phyloP scores from a whole-genome alignment of 371 early-diverging fungal species.

The Mortierella sp. region DNA sequence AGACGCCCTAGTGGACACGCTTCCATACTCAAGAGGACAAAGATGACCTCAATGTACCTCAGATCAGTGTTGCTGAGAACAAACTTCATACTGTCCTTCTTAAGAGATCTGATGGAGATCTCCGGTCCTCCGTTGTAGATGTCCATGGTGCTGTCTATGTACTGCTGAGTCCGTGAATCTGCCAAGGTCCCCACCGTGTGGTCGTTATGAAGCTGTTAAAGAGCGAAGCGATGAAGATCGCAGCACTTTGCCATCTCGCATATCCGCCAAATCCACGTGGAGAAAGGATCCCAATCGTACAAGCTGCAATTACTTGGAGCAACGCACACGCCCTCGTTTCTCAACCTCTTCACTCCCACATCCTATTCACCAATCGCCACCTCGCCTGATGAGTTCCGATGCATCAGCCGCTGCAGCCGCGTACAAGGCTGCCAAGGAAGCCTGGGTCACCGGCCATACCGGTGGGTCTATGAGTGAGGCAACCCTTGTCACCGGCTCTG shows the following conservation, averaged over 20 bases:
- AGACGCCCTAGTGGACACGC: too few species aligned
- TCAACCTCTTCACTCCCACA: not conserved
- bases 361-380: not conserved
- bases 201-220: too few species aligned
- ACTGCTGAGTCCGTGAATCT: not conserved
- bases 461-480: constrained; percentile 78
- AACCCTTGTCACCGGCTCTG: constrained; percentile 60
- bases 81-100: constrained; percentile 76
- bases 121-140: constrained; percentile 68
- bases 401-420: constrained; percentile 32
- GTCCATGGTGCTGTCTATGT: constrained; percentile 29
- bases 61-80: constrained; percentile 82
- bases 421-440: constrained; percentile 73
- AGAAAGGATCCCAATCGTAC: too few species aligned
- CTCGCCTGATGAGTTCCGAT: constrained; percentile 18
- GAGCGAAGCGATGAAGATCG: too few species aligned
- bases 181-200: too few species aligned
- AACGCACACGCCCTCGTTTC: too few species aligned
- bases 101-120: constrained; percentile 76
- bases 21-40: constrained; percentile 1
- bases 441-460: constrained; percentile 72
- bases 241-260: too few species aligned
- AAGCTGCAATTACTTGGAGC: too few species aligned
- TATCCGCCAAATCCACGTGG: too few species aligned
- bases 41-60: constrained; percentile 58